phyloP scores from a whole-genome alignment of 495 filamentous ascomycete species.

The Pyrenopolyporus hunteri region DNA sequence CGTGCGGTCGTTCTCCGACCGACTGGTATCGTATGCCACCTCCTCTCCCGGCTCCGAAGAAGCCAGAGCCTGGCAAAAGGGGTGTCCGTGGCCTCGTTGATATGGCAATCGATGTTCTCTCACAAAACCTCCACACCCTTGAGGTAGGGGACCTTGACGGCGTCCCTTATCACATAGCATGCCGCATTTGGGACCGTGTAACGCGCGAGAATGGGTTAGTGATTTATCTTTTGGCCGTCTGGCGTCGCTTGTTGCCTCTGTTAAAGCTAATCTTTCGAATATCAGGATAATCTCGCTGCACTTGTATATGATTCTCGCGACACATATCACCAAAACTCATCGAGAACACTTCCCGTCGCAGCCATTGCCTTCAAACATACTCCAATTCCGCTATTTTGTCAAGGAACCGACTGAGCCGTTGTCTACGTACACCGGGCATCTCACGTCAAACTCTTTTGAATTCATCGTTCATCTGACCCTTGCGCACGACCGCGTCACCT shows the following conservation, averaged over 20 bases:
- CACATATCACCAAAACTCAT: not conserved
- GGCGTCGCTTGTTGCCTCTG: no score
- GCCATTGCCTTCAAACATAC: not conserved
- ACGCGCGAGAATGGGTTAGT: conserved; percentile 3
- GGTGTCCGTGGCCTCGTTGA: conserved; percentile 36
- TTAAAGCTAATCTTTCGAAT: not conserved
- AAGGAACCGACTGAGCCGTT: conserved; percentile 19
- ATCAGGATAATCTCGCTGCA: conserved; percentile 22
- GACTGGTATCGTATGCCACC: conserved; percentile 13
- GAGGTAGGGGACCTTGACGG: conserved; percentile 4
- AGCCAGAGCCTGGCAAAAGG: not conserved
- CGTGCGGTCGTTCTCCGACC: not conserved
- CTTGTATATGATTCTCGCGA: conserved; percentile 32
- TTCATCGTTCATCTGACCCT: conserved; percentile 43
- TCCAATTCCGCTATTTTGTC: conserved; percentile 10
- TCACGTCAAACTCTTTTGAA: conserved; percentile 22
- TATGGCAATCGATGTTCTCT: conserved; percentile 31
- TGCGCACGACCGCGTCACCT: conserved; percentile 5
- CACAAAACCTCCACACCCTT: conserved; percentile 17
- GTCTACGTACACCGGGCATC: conserved; percentile 28
- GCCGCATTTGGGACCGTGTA: conserved; percentile 28
- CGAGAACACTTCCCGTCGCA: not conserved
- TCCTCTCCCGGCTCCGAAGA: not conserved
- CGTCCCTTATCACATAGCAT: conserved; percentile 23
- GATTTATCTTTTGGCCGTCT: no score